Evolutionary conservation across 139 green algal genomes (phyloP).

Genomic region (Monoraphidium neglectum): DNA sequence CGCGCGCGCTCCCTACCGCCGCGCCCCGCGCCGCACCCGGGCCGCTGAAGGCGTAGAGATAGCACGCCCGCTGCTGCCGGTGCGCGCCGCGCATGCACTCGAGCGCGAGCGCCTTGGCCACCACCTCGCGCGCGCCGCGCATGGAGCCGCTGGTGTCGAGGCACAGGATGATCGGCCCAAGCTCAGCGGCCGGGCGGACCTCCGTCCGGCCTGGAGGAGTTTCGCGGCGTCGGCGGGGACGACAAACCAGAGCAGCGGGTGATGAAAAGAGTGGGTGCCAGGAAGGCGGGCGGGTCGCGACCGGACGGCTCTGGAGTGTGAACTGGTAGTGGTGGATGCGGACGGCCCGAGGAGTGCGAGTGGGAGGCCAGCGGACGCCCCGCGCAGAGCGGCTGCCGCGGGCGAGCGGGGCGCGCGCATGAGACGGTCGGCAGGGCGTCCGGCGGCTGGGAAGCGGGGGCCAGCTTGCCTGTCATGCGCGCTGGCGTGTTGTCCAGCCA

Average conservation of each 20-base stretch:
- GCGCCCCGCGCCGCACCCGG: constrained; percentile 30
- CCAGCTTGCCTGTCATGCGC: constrained; percentile 28
- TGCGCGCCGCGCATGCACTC: constrained; percentile 89
- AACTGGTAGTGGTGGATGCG: too few relatives aligned
- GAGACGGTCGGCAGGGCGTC: too few relatives aligned
- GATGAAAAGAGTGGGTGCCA: too few relatives aligned
- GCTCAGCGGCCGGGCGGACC: constrained; percentile 85
- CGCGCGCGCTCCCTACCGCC: too few relatives aligned
- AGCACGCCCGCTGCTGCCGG: constrained; percentile 77
- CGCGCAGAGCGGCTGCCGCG: too few relatives aligned
- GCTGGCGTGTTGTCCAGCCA: constrained; percentile 84
- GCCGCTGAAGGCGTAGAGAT: constrained; percentile 92
- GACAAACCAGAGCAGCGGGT: too few relatives aligned
- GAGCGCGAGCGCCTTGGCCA: constrained; percentile 91
- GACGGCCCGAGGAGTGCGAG: too few relatives aligned
- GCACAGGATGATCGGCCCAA: constrained; percentile 93
- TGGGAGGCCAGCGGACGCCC: too few relatives aligned
- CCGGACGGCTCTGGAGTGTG: too few relatives aligned
- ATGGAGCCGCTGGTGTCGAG: constrained; percentile 85
- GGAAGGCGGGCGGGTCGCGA: too few relatives aligned
- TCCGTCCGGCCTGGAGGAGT: constrained; percentile 49
- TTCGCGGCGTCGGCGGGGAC: background rate
- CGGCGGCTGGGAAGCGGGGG: too few relatives aligned
- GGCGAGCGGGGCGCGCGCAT: too few relatives aligned
- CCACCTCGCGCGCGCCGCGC: constrained; percentile 75